A percentile compares a stretch with the other conserved stretches of the same genome.
Conservation (phyloP, 2,329 filamentous ascomycete species). For the Neofusicoccum sp. region DNA sequence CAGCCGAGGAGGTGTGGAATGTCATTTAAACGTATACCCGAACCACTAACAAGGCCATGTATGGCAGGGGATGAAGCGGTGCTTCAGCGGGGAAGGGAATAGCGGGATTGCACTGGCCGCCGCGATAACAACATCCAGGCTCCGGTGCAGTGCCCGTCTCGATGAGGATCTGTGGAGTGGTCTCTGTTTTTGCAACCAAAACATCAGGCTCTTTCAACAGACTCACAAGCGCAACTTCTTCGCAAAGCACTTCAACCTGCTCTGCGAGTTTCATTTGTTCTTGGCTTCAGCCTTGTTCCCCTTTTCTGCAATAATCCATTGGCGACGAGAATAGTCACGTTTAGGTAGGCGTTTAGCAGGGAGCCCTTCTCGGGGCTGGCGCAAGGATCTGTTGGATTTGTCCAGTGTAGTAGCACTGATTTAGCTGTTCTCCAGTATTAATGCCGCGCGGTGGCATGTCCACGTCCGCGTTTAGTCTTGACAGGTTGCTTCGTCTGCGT, state of each 20-base stretch:
- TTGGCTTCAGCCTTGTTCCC: not conserved
- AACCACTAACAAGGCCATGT: not conserved
- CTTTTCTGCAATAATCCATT: not conserved
- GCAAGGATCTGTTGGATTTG: not conserved
- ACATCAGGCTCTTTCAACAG: conserved; percentile 76
- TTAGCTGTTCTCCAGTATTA: not conserved
- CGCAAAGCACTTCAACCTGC: conserved; percentile 70
- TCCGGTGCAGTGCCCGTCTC: conserved; percentile 46
- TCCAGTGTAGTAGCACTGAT: not conserved
- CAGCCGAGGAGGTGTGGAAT: conserved; percentile 94
- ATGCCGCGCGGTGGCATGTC: conserved; percentile 12
- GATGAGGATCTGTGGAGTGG: conserved; percentile 68
- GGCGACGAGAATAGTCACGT: not conserved
- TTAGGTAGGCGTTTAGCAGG: conserved; percentile 1
- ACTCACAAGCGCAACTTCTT: conserved; percentile 65
- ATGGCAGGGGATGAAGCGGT: conserved; percentile 8
- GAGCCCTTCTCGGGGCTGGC: not conserved
- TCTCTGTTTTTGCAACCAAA: conserved; percentile 84
- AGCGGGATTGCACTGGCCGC: conserved; percentile 38
- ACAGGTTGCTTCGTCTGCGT: not conserved
- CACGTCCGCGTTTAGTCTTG: conserved; percentile 2
- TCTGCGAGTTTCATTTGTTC: conserved; percentile 44
- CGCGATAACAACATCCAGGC: conserved; percentile 75
- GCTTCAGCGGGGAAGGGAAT: conserved; percentile 21
- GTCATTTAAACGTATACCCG: conserved; percentile 68